These are phyloP conservation scores for Echium plantagineum DNA, from an alignment of 257 asterid genomes.

Conservation along the genomic window DNA sequence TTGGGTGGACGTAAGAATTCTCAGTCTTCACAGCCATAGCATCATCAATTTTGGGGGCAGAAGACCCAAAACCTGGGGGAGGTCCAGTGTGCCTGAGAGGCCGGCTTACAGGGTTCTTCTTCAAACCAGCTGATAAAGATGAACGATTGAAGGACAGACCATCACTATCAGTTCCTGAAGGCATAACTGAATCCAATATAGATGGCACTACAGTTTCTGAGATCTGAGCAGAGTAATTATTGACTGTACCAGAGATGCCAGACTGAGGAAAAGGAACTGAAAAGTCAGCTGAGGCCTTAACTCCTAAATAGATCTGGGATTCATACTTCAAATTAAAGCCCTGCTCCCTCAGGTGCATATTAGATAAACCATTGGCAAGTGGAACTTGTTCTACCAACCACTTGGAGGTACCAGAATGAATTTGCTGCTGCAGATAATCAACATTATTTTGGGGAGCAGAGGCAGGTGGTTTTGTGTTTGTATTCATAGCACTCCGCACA, in stretches of 20 bases:
- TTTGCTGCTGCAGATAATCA: slow-evolving; percentile 39
- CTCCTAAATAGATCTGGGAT: slow-evolving; percentile 36
- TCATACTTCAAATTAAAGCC: slow-evolving; percentile 29
- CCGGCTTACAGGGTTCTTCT: slow-evolving; percentile 78
- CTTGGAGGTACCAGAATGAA: slow-evolving; percentile 29
- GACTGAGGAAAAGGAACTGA: slow-evolving; percentile 43
- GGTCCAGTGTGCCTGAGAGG: slow-evolving; percentile 88
- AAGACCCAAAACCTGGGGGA: slow-evolving; percentile 94
- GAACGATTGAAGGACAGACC: slow-evolving; percentile 33
- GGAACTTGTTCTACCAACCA: slow-evolving; percentile 48
- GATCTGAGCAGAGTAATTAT: slow-evolving; percentile 22
- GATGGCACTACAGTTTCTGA: slow-evolving; percentile 37
- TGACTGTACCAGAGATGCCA: slow-evolving; percentile 16
- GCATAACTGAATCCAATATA: slow-evolving; percentile 34
- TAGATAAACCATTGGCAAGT: slow-evolving; percentile 37
- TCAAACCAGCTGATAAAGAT: slow-evolving; percentile 41
- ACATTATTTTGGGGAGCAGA: slow-evolving; percentile 17
- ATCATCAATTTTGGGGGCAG: slow-evolving; percentile 48
- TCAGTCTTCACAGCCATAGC: slow-evolving; percentile 32
- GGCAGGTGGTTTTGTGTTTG: slow-evolving; percentile 25
- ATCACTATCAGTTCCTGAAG: slow-evolving; percentile 31
- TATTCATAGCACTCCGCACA: slow-evolving; percentile 25
- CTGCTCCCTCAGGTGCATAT: slow-evolving; percentile 47
- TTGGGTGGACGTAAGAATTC: slow-evolving; percentile 22
- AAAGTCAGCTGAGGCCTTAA: slow-evolving; percentile 34